Conservation (phyloP, 2,329 filamentous ascomycete species). For the Fusarium armeniacum region DNA sequence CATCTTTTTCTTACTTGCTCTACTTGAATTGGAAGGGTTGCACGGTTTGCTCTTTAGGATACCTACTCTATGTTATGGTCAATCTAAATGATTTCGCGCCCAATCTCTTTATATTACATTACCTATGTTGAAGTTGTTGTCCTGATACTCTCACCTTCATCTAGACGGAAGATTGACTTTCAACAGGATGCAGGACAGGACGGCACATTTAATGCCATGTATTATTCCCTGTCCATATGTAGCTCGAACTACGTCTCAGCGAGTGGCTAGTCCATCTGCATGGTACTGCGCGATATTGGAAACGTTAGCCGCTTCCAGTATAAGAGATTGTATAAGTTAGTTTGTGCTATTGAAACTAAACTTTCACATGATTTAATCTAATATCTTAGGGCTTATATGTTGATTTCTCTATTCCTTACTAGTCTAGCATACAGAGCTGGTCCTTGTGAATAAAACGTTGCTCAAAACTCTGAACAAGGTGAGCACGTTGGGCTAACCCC, state of each 20-base stretch:
- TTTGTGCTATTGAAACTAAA: background rate
- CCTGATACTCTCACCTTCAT: background rate
- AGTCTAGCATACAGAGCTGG: background rate
- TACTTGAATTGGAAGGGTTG: slow-evolving; percentile 12
- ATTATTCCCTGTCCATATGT: background rate
- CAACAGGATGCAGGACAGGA: background rate
- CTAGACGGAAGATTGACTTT: background rate
- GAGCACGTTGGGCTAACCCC: too few relatives aligned
- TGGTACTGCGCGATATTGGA: background rate
- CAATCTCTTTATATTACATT: background rate
- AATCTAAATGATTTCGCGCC: slow-evolving; percentile 38
- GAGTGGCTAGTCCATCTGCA: background rate
- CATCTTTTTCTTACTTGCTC: slow-evolving; percentile 22
- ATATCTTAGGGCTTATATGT: background rate
- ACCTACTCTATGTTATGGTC: slow-evolving; percentile 22
- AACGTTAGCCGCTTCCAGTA: background rate
- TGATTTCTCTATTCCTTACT: background rate
- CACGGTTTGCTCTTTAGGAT: slow-evolving; percentile 33
- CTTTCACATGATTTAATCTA: background rate
- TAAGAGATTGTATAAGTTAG: background rate
- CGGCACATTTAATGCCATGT: background rate
- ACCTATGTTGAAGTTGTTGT: background rate
- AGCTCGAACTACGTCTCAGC: background rate
- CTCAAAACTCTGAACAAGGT: background rate
- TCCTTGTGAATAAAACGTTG: too few relatives aligned